phyloP scores from a whole-genome alignment of 2,329 filamentous ascomycete species.

The Scedosporium minutisporum region DNA sequence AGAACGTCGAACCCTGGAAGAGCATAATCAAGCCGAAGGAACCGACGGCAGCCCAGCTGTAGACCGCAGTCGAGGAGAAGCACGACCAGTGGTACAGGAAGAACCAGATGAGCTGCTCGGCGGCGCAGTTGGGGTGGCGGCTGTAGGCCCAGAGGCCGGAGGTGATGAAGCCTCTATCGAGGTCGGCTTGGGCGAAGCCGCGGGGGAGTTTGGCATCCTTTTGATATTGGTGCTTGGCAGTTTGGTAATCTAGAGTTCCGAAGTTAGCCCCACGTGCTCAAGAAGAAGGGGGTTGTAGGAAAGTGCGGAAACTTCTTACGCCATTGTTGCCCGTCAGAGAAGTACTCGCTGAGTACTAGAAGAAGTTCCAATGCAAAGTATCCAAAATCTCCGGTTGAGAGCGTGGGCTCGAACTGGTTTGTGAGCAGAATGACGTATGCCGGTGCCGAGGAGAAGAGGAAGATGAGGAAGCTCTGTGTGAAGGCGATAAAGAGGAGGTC shows the following conservation, averaged over 20 bases:
- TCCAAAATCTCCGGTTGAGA: slow-evolving; percentile 34
- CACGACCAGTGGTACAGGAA: slow-evolving; percentile 82
- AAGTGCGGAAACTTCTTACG: slow-evolving; percentile 28
- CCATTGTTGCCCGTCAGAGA: slow-evolving; percentile 93
- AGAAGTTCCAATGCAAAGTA: slow-evolving; percentile 37
- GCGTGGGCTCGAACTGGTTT: slow-evolving; percentile 48
- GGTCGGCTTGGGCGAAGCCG: slow-evolving; percentile 58
- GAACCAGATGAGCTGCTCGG: slow-evolving; percentile 87
- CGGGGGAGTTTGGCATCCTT: slow-evolving; percentile 60
- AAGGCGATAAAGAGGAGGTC: slow-evolving; percentile 86
- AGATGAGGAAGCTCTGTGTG: slow-evolving; percentile 73
- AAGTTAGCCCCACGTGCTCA: slow-evolving; percentile 5
- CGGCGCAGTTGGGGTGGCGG: slow-evolving; percentile 89
- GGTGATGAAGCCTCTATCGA: slow-evolving; percentile 83
- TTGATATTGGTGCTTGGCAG: slow-evolving; percentile 68
- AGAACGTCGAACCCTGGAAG: slow-evolving; percentile 80
- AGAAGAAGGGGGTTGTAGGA: background rate
- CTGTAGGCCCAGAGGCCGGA: slow-evolving; percentile 79
- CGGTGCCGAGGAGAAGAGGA: slow-evolving; percentile 62
- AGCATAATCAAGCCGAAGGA: slow-evolving; percentile 61
- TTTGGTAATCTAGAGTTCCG: slow-evolving; percentile 55
- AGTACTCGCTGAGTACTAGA: slow-evolving; percentile 57
- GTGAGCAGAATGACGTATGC: slow-evolving; percentile 74
- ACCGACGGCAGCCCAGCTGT: slow-evolving; percentile 72
- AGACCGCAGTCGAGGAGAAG: slow-evolving; percentile 57